Evolutionary conservation across 805 yeast genomes (phyloP).

Genomic region (Saccharomycopsis oosterbeekiorum): DNA sequence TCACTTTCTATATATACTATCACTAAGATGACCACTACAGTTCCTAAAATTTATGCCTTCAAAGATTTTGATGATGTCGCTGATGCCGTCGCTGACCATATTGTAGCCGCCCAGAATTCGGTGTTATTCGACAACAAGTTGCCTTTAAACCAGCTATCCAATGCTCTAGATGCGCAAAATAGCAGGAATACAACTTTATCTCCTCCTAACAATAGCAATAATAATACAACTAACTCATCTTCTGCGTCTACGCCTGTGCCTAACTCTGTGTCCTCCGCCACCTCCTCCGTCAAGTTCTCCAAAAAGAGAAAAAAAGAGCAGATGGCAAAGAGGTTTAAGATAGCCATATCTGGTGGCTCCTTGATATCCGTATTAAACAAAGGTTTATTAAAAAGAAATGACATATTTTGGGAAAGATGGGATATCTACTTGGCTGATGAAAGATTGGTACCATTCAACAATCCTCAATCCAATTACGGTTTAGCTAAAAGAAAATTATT

Average conservation of each 20-base stretch:
- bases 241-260: slow-evolving; percentile 20
- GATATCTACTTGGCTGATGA: slow-evolving; percentile 84
- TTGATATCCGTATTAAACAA: slow-evolving; percentile 76
- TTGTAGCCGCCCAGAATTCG: slow-evolving; percentile 76
- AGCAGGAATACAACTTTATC: background rate
- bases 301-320: slow-evolving; percentile 38
- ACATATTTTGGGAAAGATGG: slow-evolving; percentile 75
- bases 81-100: slow-evolving; percentile 93
- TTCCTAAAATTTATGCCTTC: slow-evolving; percentile 87
- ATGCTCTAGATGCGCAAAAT: background rate
- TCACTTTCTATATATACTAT: too few species aligned
- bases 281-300: background rate
- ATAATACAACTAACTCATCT: slow-evolving; percentile 17
- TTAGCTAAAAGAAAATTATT: slow-evolving; percentile 70
- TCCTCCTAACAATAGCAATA: background rate
- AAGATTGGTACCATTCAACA: slow-evolving; percentile 73
- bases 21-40: slow-evolving; percentile 71
- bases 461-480: slow-evolving; percentile 81
- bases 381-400: slow-evolving; percentile 68
- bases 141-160: background rate
- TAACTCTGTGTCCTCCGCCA: slow-evolving; percentile 7
- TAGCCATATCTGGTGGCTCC: slow-evolving; percentile 92
- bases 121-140: slow-evolving; percentile 34
- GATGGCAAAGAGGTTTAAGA: slow-evolving; percentile 66
- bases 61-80: slow-evolving; percentile 87